Evolutionary conservation across 345 rosid genomes (phyloP).

Genomic region (Arabidopsis suecica): DNA sequence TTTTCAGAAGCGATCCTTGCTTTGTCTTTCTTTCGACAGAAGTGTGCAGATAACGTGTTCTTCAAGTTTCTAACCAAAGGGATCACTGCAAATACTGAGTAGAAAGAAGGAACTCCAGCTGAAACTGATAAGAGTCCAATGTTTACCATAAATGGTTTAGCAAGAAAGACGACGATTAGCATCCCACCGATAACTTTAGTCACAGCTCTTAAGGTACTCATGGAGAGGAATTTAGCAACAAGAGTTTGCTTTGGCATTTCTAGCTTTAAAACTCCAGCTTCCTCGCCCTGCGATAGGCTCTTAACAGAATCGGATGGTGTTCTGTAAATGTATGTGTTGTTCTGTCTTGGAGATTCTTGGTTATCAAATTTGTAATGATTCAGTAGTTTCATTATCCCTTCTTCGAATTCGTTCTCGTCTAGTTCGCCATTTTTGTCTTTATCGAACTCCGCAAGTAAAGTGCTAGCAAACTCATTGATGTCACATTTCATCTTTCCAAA

Average conservation of each 20-base stretch:
- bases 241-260: conserved; percentile 42
- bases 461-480: conserved; percentile 46
- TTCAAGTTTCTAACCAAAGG: conserved; percentile 46
- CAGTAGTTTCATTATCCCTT: conserved; percentile 42
- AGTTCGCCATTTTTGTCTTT: conserved; percentile 45
- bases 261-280: conserved; percentile 41
- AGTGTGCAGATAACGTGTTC: conserved; percentile 44
- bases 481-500: conserved; percentile 48
- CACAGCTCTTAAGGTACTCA: conserved; percentile 41
- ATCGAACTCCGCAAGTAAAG: conserved; percentile 40
- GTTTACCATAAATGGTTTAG: conserved; percentile 45
- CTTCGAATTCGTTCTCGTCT: conserved; percentile 44
- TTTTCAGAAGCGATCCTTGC: conserved; percentile 42
- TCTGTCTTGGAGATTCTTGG: conserved; percentile 40
- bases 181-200: conserved; percentile 39
- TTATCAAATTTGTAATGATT: conserved; percentile 43
- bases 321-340: conserved; percentile 43
- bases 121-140: conserved; percentile 37
- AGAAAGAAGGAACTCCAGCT: conserved; percentile 47
- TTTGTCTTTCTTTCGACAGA: conserved; percentile 41
- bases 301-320: conserved; percentile 33
- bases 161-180: conserved; percentile 43
- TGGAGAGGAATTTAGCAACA: conserved; percentile 23
- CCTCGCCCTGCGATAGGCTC: conserved; percentile 14
- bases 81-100: conserved; percentile 39